Evolutionary conservation across 495 filamentous ascomycete genomes (phyloP).

Genomic region (Filosporella fistucella): DNA sequence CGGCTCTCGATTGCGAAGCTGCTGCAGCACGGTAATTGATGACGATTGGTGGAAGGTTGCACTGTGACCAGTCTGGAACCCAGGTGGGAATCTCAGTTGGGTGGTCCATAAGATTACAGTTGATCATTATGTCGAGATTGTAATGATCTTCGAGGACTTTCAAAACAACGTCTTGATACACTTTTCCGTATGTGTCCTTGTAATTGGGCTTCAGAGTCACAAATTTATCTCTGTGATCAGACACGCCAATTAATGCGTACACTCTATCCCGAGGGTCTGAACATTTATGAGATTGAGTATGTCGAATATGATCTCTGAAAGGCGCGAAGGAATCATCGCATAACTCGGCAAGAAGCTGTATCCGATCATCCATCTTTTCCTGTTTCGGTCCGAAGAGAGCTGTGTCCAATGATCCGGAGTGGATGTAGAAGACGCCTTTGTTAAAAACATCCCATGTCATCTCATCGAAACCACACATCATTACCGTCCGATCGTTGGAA

Average conservation of each 20-base stretch:
- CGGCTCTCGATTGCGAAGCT: neutral
- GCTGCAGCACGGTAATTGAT: neutral
- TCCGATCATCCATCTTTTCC: neutral
- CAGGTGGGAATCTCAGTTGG: neutral
- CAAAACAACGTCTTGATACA: neutral
- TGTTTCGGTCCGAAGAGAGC: neutral
- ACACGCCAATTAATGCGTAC: neutral
- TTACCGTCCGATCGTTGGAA: neutral
- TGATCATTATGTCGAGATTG: no score
- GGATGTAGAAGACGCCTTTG: neutral
- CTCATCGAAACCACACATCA: slow-evolving; percentile 1
- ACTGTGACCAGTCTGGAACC: slow-evolving; percentile 7
- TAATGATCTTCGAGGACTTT: no score
- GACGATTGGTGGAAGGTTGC: neutral
- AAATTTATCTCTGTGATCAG: neutral
- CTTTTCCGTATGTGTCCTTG: neutral
- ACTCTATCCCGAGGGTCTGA: slow-evolving; percentile 9
- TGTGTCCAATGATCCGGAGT: no score
- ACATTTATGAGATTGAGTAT: slow-evolving; percentile 1
- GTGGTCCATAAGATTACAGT: neutral
- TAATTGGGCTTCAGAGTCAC: slow-evolving; percentile 7
- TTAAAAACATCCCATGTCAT: neutral
- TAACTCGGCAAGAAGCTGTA: neutral
- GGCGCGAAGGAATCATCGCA: neutral
- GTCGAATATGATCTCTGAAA: neutral